A percentile compares a stretch with the other conserved stretches of the same genome.
Conservation (phyloP, 768 basidiomycete species). For the Leccinum uliginosum region DNA sequence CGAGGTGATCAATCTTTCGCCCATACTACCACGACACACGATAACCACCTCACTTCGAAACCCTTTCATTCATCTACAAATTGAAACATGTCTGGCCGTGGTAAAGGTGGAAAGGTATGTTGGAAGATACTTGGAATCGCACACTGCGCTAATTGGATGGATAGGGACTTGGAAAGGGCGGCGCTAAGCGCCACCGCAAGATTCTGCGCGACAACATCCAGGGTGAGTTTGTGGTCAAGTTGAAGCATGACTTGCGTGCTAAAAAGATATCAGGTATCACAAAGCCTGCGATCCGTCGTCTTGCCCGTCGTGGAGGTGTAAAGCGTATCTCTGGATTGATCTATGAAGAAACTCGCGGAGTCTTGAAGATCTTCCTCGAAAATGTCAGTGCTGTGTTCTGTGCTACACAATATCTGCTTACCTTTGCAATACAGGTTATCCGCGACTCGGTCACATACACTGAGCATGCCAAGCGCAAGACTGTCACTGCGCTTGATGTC, state of each 20-base stretch:
- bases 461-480: conserved; percentile 95
- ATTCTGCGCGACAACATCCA: conserved; percentile 84
- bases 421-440: conserved; percentile 58
- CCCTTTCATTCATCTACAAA: conserved; percentile 3
- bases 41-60: conserved; percentile 4
- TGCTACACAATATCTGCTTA: not conserved
- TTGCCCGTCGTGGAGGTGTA: conserved; percentile 94
- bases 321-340: conserved; percentile 86
- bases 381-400: conserved; percentile 56
- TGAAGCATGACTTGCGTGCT: not conserved
- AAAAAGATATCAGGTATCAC: conserved; percentile 64
- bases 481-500: conserved; percentile 93
- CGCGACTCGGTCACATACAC: conserved; percentile 98
- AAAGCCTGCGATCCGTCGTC: conserved; percentile 92
- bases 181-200: conserved; percentile 94
- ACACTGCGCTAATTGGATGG: not conserved
- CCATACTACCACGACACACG: conserved; percentile 5
- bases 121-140: not conserved
- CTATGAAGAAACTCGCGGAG: conserved; percentile 35
- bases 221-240: conserved; percentile 34
- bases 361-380: conserved; percentile 88
- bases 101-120: conserved; percentile 86
- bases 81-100: conserved; percentile 87
- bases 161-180: conserved; percentile 92
- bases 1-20: not conserved